Percentiles rank a stretch among this genome's conserved stretches.
These are phyloP conservation scores for Geosmithia morbida DNA, from an alignment of 2,329 filamentous ascomycete genomes.

Conservation along the genomic window DNA sequence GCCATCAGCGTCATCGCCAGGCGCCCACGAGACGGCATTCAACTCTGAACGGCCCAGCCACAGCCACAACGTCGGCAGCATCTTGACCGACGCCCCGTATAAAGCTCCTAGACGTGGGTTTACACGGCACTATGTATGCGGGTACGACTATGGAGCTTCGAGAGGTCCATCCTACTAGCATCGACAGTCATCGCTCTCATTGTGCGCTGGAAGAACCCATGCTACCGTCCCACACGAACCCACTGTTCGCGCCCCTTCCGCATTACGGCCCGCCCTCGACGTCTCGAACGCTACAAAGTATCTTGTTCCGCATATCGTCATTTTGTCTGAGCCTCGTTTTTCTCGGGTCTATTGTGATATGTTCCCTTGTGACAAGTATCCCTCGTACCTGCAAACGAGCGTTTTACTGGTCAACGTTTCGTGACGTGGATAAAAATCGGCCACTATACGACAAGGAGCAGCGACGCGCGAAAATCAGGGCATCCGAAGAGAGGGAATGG, in stretches of 20 bases:
- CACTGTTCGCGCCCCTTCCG: slow-evolving; percentile 73
- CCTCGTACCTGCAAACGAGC: slow-evolving; percentile 32
- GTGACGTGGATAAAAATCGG: slow-evolving; percentile 42
- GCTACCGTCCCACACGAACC: slow-evolving; percentile 58
- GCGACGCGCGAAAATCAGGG: slow-evolving; percentile 39
- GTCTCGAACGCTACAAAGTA: slow-evolving; percentile 50
- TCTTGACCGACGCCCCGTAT: too few species aligned
- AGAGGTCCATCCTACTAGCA: background rate
- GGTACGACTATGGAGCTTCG: background rate
- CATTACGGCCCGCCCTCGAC: slow-evolving; percentile 63
- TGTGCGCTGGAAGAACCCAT: slow-evolving; percentile 18
- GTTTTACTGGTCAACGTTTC: slow-evolving; percentile 39
- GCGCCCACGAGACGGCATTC: too few species aligned
- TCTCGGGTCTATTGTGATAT: slow-evolving; percentile 59
- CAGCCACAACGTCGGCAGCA: too few species aligned
- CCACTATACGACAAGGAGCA: slow-evolving; percentile 64
- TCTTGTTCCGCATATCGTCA: slow-evolving; percentile 50
- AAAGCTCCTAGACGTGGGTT: too few species aligned
- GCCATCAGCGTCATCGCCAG: too few species aligned
- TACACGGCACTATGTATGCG: too few species aligned
- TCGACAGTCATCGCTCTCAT: background rate
- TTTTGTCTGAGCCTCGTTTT: slow-evolving; percentile 69
- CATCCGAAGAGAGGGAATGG: slow-evolving; percentile 50
- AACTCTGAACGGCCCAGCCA: too few species aligned
- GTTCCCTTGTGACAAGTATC: slow-evolving; percentile 55